phyloP scores from a whole-genome alignment of 345 rosid genomes.

The Streptanthus diversifolius region DNA sequence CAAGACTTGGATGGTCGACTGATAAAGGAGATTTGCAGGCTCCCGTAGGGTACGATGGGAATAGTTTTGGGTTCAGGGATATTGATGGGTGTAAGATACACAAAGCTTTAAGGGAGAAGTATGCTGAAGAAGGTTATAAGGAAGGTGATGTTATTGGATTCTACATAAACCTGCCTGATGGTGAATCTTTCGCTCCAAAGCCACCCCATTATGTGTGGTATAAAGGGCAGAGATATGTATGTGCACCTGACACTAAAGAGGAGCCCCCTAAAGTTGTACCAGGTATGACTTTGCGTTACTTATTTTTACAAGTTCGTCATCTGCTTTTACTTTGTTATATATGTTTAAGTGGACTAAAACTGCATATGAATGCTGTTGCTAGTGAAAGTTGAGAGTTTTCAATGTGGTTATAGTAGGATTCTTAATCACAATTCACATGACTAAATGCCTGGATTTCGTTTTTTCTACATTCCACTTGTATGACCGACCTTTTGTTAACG shows the following conservation, averaged over 20 bases:
- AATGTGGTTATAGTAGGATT: not conserved
- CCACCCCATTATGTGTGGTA: slow-evolving; percentile 75
- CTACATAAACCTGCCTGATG: slow-evolving; percentile 85
- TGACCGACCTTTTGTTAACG: not conserved
- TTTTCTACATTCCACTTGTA: not conserved
- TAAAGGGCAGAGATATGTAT: slow-evolving; percentile 84
- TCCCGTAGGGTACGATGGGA: slow-evolving; percentile 88
- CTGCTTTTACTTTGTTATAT: not conserved
- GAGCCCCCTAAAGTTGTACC: slow-evolving; percentile 79
- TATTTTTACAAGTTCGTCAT: not conserved
- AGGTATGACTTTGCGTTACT: slow-evolving; percentile 45
- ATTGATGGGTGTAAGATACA: slow-evolving; percentile 97
- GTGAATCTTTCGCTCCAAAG: slow-evolving; percentile 64
- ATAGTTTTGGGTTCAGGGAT: slow-evolving; percentile 90
- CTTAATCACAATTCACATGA: not conserved
- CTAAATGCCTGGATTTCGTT: not conserved
- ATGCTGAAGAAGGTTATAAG: slow-evolving; percentile 83
- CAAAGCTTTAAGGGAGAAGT: slow-evolving; percentile 83
- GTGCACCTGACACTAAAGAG: slow-evolving; percentile 73
- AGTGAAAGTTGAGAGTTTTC: not conserved
- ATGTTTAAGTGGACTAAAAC: not conserved
- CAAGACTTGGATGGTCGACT: slow-evolving; percentile 90
- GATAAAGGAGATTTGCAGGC: slow-evolving; percentile 98
- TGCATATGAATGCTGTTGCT: not conserved
- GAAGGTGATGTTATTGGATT: slow-evolving; percentile 94